Conservation (phyloP, 139 green algal genomes). For the Gonium pectorale region DNA sequence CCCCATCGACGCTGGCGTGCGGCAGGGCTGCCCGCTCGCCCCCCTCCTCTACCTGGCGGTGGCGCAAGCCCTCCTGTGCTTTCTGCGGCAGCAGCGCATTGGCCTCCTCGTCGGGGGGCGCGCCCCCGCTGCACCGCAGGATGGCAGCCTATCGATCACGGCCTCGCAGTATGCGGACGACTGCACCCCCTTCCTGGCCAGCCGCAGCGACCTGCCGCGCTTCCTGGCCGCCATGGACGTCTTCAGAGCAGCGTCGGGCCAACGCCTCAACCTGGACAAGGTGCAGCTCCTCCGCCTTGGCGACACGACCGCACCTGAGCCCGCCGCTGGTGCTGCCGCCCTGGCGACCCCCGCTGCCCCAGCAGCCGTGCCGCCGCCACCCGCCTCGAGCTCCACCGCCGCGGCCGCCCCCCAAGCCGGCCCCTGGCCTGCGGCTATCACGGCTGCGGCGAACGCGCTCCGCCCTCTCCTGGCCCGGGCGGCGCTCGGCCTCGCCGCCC, state of each 20-base stretch:
- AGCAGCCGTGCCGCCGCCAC: not conserved
- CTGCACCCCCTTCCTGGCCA: not conserved
- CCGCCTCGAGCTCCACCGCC: not conserved
- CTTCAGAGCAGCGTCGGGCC: not conserved
- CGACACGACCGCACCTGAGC: not conserved
- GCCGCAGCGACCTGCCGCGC: not conserved
- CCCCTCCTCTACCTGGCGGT: slow-evolving; percentile 46
- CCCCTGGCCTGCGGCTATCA: not conserved
- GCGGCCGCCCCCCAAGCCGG: too few species aligned
- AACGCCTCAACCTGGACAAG: not conserved
- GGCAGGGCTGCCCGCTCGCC: slow-evolving; percentile 49
- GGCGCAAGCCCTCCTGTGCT: slow-evolving; percentile 28
- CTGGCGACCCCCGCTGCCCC: not conserved
- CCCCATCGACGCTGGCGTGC: slow-evolving; percentile 29
- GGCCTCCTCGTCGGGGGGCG: not conserved
- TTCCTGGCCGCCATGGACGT: not conserved
- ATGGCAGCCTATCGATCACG: not conserved
- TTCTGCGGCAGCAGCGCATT: not conserved
- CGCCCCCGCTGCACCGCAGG: not conserved
- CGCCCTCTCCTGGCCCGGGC: not conserved
- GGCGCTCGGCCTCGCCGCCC: too few species aligned
- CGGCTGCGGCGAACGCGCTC: not conserved
- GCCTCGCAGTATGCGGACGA: slow-evolving; percentile 6
- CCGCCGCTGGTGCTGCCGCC: not conserved
- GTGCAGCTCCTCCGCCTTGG: not conserved